Evolutionary conservation across 2,329 filamentous ascomycete species (phyloP).

Genomic region (Penicillium sp.): DNA sequence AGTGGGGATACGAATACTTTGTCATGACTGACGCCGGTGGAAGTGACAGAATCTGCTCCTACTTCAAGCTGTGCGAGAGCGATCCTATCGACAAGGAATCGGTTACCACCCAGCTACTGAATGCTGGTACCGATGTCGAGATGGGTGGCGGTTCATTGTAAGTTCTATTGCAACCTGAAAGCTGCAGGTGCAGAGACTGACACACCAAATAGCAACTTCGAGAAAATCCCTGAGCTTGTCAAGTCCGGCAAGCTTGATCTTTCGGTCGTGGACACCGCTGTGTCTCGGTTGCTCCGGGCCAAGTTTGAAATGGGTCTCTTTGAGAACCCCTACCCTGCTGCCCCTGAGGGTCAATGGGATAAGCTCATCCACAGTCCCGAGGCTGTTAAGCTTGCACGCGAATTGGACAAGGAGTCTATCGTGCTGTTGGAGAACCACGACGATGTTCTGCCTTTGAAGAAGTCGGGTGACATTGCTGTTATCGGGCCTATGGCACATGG

Average conservation of each 20-base stretch:
- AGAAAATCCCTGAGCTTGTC: constrained; percentile 65
- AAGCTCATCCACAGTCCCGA: constrained; percentile 63
- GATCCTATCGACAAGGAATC: constrained; percentile 64
- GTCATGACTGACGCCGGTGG: constrained; percentile 66
- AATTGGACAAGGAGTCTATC: constrained; percentile 64
- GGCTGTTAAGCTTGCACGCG: constrained; percentile 58
- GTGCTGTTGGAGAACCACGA: constrained; percentile 61
- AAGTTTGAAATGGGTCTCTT: constrained; percentile 72
- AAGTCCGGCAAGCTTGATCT: constrained; percentile 60
- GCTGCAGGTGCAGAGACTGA: constrained; percentile 5
- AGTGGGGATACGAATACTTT: constrained; percentile 73
- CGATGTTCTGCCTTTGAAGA: constrained; percentile 55
- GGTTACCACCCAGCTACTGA: constrained; percentile 62
- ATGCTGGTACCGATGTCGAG: constrained; percentile 69
- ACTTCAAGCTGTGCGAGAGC: constrained; percentile 63
- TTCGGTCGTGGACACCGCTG: constrained; percentile 63
- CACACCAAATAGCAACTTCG: constrained; percentile 53
- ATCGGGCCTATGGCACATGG: constrained; percentile 74
- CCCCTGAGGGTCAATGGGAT: constrained; percentile 55
- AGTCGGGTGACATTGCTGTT: constrained; percentile 67
- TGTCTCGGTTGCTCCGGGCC: constrained; percentile 62
- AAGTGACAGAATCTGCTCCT: constrained; percentile 64
- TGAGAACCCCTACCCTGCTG: constrained; percentile 65
- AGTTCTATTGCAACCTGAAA: constrained; percentile 2
- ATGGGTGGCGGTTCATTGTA: constrained; percentile 72